phyloP scores from a whole-genome alignment of 2,329 filamentous ascomycete species.

The Teratosphaeria zuluensis region DNA sequence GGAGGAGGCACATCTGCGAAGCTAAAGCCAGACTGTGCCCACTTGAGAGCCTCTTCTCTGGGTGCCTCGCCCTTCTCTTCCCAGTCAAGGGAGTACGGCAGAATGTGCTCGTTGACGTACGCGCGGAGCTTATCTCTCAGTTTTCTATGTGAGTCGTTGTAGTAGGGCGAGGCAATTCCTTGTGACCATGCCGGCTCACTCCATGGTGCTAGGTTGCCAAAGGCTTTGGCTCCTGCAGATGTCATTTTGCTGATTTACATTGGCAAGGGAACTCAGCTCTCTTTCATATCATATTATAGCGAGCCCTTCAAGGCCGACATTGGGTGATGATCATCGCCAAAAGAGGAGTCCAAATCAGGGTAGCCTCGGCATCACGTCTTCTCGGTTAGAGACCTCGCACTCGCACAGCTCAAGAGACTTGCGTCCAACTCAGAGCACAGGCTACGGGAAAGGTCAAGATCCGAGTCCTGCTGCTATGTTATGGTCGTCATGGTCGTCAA shows the following conservation, averaged over 20 bases:
- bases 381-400: background rate
- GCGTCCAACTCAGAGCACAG: background rate
- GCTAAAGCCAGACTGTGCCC: slow-evolving; percentile 32
- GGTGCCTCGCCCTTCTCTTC: slow-evolving; percentile 43
- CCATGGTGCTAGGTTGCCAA: slow-evolving; percentile 27
- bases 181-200: slow-evolving; percentile 38
- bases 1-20: slow-evolving; percentile 36
- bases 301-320: background rate
- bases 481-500: background rate
- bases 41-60: slow-evolving; percentile 33
- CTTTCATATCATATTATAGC: background rate
- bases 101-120: slow-evolving; percentile 50
- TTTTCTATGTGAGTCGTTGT: slow-evolving; percentile 51
- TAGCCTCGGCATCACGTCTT: background rate
- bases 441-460: background rate
- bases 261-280: background rate
- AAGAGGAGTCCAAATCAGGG: background rate
- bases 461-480: background rate
- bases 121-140: slow-evolving; percentile 48
- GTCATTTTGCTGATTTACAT: background rate
- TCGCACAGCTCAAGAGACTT: background rate
- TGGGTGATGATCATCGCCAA: background rate
- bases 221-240: background rate
- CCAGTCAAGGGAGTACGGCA: slow-evolving; percentile 50
- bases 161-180: slow-evolving; percentile 49